Base-by-base conservation (phyloP, 2,329 filamentous ascomycete genomes). In the Cercospora sp. region DNA sequence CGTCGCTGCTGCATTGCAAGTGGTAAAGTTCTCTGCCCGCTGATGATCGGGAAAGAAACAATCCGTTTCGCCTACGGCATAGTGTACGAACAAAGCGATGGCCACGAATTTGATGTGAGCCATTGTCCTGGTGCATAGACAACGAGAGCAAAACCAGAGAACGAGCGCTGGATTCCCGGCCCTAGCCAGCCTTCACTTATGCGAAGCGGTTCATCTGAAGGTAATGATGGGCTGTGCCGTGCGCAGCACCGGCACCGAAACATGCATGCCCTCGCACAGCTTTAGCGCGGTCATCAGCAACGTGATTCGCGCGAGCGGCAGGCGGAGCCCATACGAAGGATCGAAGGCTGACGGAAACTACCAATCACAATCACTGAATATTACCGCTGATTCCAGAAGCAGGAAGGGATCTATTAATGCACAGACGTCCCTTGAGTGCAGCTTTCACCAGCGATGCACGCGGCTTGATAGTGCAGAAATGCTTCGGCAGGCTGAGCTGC, bases 31-130 rank as follows among this genome's bases (percentile, higher is more conserved):
- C 16, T 55, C 61, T 24, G 69, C 69, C 30, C 21, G 8, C 6
- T 58, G 49, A 7, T 66, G 64, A 30, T 71, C 28, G 5, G 69
- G 69, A 34, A 63, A 71, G 67, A 65, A 71, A 55, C 69, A 71
- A n/a, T 32, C 18, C 9, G 30, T 32, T 5, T 59, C 55, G 18
- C 55, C 32, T 37, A 7, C 37, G 5, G 13, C 49, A 3, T 28
- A 7, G 0, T 3, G 16, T 7, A 37, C 3, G 5, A 21, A 13
- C 8, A 37, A 37, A 24, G 30, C 55, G 4, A 59, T 5, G 1
- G 32, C 7, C 28, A 32, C 3, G 0, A 59, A 34, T n/a, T 12
- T 34, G n/a, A 13, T 3, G 53, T 7, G 16, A 1, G 55, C 28
- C 32, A 59, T 37, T 12, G 2, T 24, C 24, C 4, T 32, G 32